phyloP scores from a whole-genome alignment of 768 basidiomycete genomes.

The Collybia sordida region DNA sequence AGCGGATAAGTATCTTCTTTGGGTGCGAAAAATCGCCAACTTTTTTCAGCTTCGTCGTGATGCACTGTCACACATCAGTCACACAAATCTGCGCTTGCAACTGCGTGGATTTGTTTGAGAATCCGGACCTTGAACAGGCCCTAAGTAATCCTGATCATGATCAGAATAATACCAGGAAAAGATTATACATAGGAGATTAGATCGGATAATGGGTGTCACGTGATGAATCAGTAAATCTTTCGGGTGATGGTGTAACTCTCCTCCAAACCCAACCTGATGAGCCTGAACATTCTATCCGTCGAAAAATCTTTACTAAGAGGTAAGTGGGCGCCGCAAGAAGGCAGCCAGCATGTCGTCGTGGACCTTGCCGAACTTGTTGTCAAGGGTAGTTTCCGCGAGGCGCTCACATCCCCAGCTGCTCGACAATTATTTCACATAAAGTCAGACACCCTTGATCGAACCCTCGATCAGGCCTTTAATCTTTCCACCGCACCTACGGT shows the following conservation, averaged over 20 bases:
- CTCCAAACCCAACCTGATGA: slow-evolving; percentile 14
- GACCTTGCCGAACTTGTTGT: slow-evolving; percentile 55
- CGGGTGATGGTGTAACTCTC: not conserved
- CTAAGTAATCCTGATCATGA: too few species aligned
- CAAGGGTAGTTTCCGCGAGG: slow-evolving; percentile 57
- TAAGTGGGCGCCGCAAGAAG: slow-evolving; percentile 29
- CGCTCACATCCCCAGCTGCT: slow-evolving; percentile 45
- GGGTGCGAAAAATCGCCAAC: too few species aligned
- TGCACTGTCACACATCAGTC: too few species aligned
- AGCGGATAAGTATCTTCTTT: too few species aligned
- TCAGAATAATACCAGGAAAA: too few species aligned
- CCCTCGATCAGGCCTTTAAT: slow-evolving; percentile 39
- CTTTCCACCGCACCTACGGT: slow-evolving; percentile 12
- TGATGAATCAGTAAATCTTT: slow-evolving; percentile 8
- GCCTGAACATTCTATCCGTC: slow-evolving; percentile 27
- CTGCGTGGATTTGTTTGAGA: too few species aligned
- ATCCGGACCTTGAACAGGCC: too few species aligned
- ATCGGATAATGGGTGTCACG: slow-evolving; percentile 6
- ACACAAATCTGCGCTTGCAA: too few species aligned
- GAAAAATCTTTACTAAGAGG: slow-evolving; percentile 63
- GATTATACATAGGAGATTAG: not conserved
- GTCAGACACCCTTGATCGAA: slow-evolving; percentile 23
- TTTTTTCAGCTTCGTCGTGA: too few species aligned
- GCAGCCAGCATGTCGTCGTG: slow-evolving; percentile 17
- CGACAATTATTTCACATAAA: slow-evolving; percentile 35